Base-by-base conservation (phyloP, 202 grass and related monocot genomes). In the Zizania palustris region DNA sequence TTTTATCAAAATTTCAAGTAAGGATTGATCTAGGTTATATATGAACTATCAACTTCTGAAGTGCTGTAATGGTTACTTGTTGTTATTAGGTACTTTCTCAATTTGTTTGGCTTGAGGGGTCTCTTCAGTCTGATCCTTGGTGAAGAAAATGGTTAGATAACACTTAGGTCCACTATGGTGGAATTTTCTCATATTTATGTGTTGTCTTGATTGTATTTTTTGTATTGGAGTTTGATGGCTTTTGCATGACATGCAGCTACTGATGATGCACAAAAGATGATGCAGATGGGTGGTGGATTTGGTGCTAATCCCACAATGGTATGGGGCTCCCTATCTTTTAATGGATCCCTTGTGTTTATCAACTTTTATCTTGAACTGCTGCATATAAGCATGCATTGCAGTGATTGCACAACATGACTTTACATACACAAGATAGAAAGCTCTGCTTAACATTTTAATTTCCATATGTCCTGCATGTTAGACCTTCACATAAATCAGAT, bases 81-180 rank as follows among this genome's bases (percentile, higher is more conserved):
- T 83, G 22, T 81, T 56, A 46, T 78, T 80, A 98, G 96, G 96
- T 98, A 98, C 48, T 98, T 98, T 72, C 89, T 98, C 84, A 98
- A 98, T 92, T 88, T 99, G 63, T 99, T 99, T 2, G 96, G 96
- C 45, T 89, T 99, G 85, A 99, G 96, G 68, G 96, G 96, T 59
- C 88, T 98, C 59, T 98, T 98, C 81, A 90, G 91, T 82, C 83
- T 98, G 71, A 92, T 98, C 60, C 89, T 99, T 74, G 96, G 96
- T 10, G 96, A 99, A 88, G 96, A 99, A 86, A 99, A 99, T 76
- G 96, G 96, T 95, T 33, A 53, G 78, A 58, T 11, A 65, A 65
- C 33, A 1, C 20, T 81, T 74, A 38, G 38, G 19, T 62, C 14
- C 44, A 70, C 37, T 58, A 66, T 5, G 21, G 56, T 34, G 33